phyloP scores from a whole-genome alignment of 352 stramenopile species.

The Phytophthora vignae region DNA sequence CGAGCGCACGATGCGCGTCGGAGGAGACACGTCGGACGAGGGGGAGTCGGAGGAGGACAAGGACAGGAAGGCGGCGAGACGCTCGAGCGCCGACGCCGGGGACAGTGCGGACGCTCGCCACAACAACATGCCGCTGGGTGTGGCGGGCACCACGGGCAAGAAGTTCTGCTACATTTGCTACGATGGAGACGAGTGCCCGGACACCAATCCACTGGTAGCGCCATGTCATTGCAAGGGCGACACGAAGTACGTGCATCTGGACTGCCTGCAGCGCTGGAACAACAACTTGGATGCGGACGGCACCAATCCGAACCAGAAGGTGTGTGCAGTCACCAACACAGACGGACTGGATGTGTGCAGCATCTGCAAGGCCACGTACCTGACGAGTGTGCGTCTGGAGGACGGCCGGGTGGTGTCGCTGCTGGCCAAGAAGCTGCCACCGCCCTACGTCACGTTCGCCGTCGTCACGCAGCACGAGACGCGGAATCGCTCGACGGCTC shows the following conservation, averaged over 20 bases:
- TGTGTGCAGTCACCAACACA: slow-evolving; percentile 91
- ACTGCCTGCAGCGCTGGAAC: slow-evolving; percentile 94
- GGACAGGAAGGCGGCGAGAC: slow-evolving; percentile 48
- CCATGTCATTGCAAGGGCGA: slow-evolving; percentile 93
- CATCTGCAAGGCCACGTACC: slow-evolving; percentile 93
- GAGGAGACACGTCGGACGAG: slow-evolving; percentile 79
- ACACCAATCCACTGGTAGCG: slow-evolving; percentile 89
- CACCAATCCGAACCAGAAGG: slow-evolving; percentile 85
- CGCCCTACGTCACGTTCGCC: slow-evolving; percentile 92
- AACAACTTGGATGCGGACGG: slow-evolving; percentile 86
- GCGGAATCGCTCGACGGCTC: slow-evolving; percentile 75
- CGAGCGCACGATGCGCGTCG: slow-evolving; percentile 30
- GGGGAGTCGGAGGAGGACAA: slow-evolving; percentile 85
- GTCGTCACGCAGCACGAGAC: slow-evolving; percentile 93
- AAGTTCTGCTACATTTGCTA: slow-evolving; percentile 95
- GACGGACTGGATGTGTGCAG: slow-evolving; percentile 90
- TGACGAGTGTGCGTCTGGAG: slow-evolving; percentile 89
- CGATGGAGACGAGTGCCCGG: slow-evolving; percentile 87
- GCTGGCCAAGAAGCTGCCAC: slow-evolving; percentile 86
- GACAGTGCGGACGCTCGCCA: slow-evolving; percentile 18
- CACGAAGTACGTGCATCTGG: slow-evolving; percentile 93
- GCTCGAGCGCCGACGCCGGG: slow-evolving; percentile 22
- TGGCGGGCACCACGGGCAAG: slow-evolving; percentile 55
- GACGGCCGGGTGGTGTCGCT: slow-evolving; percentile 88
- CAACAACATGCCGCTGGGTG: slow-evolving; percentile 48